phyloP scores from a whole-genome alignment of 2,329 filamentous ascomycete genomes.

The Pseudogymnoascus sp. region DNA sequence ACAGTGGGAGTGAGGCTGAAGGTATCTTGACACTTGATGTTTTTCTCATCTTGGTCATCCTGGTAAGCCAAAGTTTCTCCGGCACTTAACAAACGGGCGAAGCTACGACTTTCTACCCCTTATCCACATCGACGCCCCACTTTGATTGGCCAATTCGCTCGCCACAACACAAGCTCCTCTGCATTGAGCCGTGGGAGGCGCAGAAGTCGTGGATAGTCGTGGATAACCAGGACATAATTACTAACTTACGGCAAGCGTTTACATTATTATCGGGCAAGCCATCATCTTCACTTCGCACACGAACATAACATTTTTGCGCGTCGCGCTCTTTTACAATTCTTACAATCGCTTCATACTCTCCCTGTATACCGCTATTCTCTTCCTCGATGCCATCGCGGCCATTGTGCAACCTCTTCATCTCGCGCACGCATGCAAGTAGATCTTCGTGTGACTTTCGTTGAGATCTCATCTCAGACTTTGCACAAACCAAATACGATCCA shows the following conservation, averaged over 20 bases:
- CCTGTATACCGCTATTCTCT: neutral
- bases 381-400: slow-evolving; percentile 1
- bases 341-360: neutral
- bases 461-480: slow-evolving; percentile 3
- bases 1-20: neutral
- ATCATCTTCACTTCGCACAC: neutral
- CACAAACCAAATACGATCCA: neutral
- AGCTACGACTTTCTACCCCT: neutral
- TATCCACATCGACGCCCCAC: neutral
- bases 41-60: neutral
- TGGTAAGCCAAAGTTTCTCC: neutral
- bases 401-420: slow-evolving; percentile 10
- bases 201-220: slow-evolving; percentile 4
- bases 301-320: slow-evolving; percentile 2
- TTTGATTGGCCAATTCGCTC: slow-evolving; percentile 8
- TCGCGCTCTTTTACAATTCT: neutral
- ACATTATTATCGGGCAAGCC: slow-evolving; percentile 4
- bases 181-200: neutral
- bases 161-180: slow-evolving; percentile 4
- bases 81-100: neutral
- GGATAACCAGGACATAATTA: slow-evolving; percentile 7
- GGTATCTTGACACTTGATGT: neutral
- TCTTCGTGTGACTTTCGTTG: slow-evolving; percentile 8
- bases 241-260: neutral
- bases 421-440: slow-evolving; percentile 3